Evolutionary conservation across 345 rosid species (phyloP).

Genomic region (rapeseed (Brassica napus)): DNA sequence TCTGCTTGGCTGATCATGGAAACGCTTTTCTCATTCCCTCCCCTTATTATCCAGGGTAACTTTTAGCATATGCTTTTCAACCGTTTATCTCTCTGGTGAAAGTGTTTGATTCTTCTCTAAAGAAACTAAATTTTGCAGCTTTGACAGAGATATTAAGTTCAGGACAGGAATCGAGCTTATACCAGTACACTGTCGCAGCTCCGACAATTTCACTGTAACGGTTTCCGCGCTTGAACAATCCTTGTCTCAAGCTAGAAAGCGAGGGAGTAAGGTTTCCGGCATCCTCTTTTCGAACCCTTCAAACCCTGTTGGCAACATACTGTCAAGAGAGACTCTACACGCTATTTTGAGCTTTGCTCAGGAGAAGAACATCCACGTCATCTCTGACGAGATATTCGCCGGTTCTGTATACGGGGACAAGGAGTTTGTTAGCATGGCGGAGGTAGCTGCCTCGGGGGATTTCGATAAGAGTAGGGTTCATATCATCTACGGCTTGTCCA

Average conservation of each 20-base stretch:
- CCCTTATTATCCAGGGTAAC: slow-evolving; percentile 91
- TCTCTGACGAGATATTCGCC: slow-evolving; percentile 85
- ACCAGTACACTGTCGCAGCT: slow-evolving; percentile 86
- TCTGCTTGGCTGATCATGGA: slow-evolving; percentile 92
- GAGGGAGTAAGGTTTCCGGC: slow-evolving; percentile 74
- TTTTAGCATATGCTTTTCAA: not conserved
- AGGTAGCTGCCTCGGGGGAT: slow-evolving; percentile 59
- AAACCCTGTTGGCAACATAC: slow-evolving; percentile 83
- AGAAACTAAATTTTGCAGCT: slow-evolving; percentile 51
- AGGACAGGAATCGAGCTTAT: slow-evolving; percentile 85
- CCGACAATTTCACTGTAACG: slow-evolving; percentile 65
- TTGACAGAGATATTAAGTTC: slow-evolving; percentile 76
- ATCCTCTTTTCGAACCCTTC: slow-evolving; percentile 81
- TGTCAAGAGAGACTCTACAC: slow-evolving; percentile 60
- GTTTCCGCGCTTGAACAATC: slow-evolving; percentile 79
- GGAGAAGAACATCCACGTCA: slow-evolving; percentile 81
- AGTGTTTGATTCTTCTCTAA: not conserved
- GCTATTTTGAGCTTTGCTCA: slow-evolving; percentile 64
- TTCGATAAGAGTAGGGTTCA: slow-evolving; percentile 82
- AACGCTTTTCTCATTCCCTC: slow-evolving; percentile 82
- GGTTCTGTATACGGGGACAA: slow-evolving; percentile 70
- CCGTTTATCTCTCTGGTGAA: not conserved
- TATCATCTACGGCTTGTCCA: slow-evolving; percentile 79
- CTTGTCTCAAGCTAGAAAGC: slow-evolving; percentile 76
- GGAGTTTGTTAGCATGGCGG: slow-evolving; percentile 85